Evolutionary conservation across 108 stramenopile genomes (phyloP), one percentile per base, ranked within the genome.

Genomic region (Licmophora abbreviata): DNA sequence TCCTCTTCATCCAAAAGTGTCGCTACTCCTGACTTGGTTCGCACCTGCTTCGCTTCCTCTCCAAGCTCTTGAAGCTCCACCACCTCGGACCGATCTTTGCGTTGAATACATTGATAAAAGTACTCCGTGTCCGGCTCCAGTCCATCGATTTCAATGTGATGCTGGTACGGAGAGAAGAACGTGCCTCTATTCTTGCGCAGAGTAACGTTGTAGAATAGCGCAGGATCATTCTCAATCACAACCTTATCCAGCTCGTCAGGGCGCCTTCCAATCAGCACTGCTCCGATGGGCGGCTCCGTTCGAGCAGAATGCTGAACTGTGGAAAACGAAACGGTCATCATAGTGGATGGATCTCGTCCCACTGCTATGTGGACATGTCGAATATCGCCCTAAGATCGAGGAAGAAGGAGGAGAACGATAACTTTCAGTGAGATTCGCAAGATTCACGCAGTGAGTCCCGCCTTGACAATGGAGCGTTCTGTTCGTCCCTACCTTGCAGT

Each of bases 91-190:
- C n/a, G n/a, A n/a, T n/a, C n/a, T n/a, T n/a, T n/a, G n/a, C n/a
- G n/a, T n/a, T n/a, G n/a, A n/a, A 71, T 49, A 28, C 72, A 73
- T 29, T 62, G 28, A 55, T 84, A 88, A 44, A 71, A 77, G 50
- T 88, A 88, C 5, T 40, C 71, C 7, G 77, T 77, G 7, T 41
- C 53, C 10, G 86, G 77, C 46, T 64, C 35, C 33, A 88, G 58
- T 28, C 54, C 80, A 44, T 61, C 47, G 27, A 88, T 48, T 24
- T 54, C 50, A 53, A 88, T 66, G 51, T 83, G 82, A 61, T 83
- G 77, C 24, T 69, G 68, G 44, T 53, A 69, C 6, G 68, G 68
- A 42, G 66, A 49, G 18, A 54, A 58, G 33, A 73, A 79, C 11
- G 34, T 29, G 5, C n/a, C 26, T 26, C 48, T 38, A 29, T 55